Evolutionary conservation across 305 asterid species (phyloP), one percentile per base, ranked within the genome.

Genomic region (Fraxinus floribunda): DNA sequence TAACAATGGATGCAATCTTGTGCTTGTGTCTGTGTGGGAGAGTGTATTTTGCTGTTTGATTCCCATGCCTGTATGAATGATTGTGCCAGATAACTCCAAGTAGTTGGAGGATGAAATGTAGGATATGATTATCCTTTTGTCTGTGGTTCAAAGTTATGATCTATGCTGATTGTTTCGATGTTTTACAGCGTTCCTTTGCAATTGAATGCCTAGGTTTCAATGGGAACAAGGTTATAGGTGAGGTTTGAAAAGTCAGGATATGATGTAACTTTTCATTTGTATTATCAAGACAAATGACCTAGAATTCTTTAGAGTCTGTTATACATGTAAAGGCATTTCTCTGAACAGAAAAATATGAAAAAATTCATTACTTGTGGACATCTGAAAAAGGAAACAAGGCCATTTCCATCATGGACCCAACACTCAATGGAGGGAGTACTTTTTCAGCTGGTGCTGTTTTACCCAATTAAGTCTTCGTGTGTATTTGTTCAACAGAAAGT

Each of bases 401-500:
- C 16, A 66, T 66, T 66, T 24, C 10, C 7, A 6, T 26, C n/a
- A 26, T 26, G 74, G 7, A 66, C 35, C 74, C 22, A 22, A 66
- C 22, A 15, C 75, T 29, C 18, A 0, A 3, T 26, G 36, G 38
- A 29, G 75, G 75, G 38, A 68, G 18, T 68, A 68, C 38, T 29
- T 68, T 86, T 41, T 52, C 30, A 8, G 84, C 44, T 55, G 55
- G 76, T 44, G 68, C 76, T 75, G 36, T 80, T 38, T 75, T 76
- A 76, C 70, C 78, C 74, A 64, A 80, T 86, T 75, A 77, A 75
- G 70, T 39, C 79, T 15, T 81, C 64, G 18, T 18, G 38, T 35
- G 3, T 82, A 39, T 71, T 83, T 74, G 71, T 55, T 84, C 72
- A 78, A 81, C 86, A 83, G 87, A n/a, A 70, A 81, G 81, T 49